Base-by-base conservation (phyloP, 179 eudicot species). In the Patellifolia procumbens region DNA sequence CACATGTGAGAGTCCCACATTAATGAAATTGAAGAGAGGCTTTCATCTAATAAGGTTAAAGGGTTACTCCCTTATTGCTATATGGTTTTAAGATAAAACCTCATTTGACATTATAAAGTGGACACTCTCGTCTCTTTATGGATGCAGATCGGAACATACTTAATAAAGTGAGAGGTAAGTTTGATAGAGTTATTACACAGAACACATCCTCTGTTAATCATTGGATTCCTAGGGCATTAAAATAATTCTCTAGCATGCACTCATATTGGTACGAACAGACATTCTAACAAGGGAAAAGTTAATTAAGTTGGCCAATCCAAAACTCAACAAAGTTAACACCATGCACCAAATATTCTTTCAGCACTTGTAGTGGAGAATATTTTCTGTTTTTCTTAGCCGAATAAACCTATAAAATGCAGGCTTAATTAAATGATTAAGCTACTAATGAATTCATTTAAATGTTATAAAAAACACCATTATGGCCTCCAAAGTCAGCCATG, bases 401-500 rank as follows among this genome's bases (percentile, higher is more conserved):
- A 55, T 39, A 39, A 42, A 67, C 19, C 3, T 22, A 37, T 65
- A 35, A 35, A 35, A 7, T 49, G 35, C 45, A 74, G 78, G 59
- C 68, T 63, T 64, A 46, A 13, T 13, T 32, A 29, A 48, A 62
- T 70, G 43, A 51, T 71, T 72, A 62, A 52, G 64, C 5, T 48
- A 60, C 42, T 32, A 37, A 37, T 37, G 10, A 37, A 70, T 70
- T 70, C 20, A 11, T 76, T 58, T 6, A 16, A 52, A 43, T 51
- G 65, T 58, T 46, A 73, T 60, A 68, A 4, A 26, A 74, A 15
- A n/a, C 39, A 66, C 73, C 35, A 55, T 66, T 20, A 7, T 63
- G 46, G 59, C 63, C 55, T 46, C 20, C 32, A 70, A 75, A 75
- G 79, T 80, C 75, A 80, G 60, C 42, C 45, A 60, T 49, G 48